These are phyloP conservation scores for Aspergillus heteromorphus DNA, from an alignment of 495 filamentous ascomycete genomes.

Conservation along the genomic window DNA sequence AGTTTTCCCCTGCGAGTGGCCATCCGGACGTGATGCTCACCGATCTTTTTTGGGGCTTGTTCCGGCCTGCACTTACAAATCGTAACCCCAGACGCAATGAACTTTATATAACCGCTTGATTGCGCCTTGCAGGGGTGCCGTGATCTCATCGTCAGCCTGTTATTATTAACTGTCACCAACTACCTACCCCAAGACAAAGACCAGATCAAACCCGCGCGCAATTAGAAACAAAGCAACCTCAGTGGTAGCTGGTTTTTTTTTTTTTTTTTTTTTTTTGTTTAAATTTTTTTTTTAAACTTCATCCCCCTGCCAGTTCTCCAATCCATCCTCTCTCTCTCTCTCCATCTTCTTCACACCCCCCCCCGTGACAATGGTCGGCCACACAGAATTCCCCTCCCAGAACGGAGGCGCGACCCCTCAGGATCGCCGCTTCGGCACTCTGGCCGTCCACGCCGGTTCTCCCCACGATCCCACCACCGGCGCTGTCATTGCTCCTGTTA, in stretches of 20 bases:
- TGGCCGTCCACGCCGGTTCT: conserved; percentile 88
- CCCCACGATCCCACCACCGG: conserved; percentile 87
- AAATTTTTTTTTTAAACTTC: neutral
- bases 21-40: neutral
- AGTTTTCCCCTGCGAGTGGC: neutral
- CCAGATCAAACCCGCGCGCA: neutral
- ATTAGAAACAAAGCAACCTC: no score
- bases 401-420: conserved; percentile 30
- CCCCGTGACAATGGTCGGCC: conserved; percentile 17
- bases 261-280: neutral
- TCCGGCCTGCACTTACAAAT: neutral
- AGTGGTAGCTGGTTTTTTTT: no score
- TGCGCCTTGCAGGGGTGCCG: neutral
- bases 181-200: neutral
- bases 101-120: neutral
- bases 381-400: conserved; percentile 15
- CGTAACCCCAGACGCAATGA: neutral
- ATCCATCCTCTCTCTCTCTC: neutral
- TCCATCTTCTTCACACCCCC: neutral
- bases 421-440: conserved; percentile 74
- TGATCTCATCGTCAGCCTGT: neutral
- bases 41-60: conserved; percentile 1
- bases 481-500: conserved; percentile 83
- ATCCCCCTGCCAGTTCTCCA: neutral
- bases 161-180: neutral